phyloP scores from a whole-genome alignment of 495 filamentous ascomycete species.

The Penicillium robsamsonii region DNA sequence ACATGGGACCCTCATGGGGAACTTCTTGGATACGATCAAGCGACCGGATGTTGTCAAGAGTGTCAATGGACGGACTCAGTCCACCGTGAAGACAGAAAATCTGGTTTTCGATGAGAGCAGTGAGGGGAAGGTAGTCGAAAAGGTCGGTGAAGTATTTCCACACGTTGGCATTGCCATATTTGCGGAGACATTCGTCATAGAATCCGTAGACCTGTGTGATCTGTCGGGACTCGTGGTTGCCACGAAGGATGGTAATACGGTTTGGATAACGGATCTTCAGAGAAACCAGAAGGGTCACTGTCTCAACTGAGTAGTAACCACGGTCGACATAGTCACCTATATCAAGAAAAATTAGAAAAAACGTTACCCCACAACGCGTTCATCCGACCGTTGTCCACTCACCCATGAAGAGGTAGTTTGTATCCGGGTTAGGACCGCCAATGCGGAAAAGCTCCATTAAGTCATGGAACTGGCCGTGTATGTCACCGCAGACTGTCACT shows the following conservation, averaged over 20 bases:
- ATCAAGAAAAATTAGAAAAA: slow-evolving; percentile 10
- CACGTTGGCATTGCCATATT: slow-evolving; percentile 98
- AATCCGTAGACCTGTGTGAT: slow-evolving; percentile 98
- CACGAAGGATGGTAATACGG: slow-evolving; percentile 94
- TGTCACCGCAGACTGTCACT: slow-evolving; percentile 90
- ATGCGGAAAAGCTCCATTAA: slow-evolving; percentile 95
- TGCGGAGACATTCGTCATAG: slow-evolving; percentile 95
- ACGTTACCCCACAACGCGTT: slow-evolving; percentile 7
- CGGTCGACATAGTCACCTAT: slow-evolving; percentile 94
- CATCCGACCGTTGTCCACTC: slow-evolving; percentile 31
- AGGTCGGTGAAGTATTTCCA: slow-evolving; percentile 99
- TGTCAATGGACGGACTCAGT: slow-evolving; percentile 94
- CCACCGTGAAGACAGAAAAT: slow-evolving; percentile 99
- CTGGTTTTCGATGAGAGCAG: slow-evolving; percentile 98
- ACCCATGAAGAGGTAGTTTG: slow-evolving; percentile 97
- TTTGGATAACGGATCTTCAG: slow-evolving; percentile 95
- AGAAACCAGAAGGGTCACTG: slow-evolving; percentile 88
- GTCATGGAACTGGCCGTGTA: slow-evolving; percentile 92
- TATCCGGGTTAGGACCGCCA: slow-evolving; percentile 86
- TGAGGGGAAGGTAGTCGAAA: slow-evolving; percentile 97
- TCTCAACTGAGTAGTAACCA: slow-evolving; percentile 96
- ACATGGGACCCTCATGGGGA: slow-evolving; percentile 98
- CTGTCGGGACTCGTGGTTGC: slow-evolving; percentile 96
- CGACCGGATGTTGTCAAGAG: slow-evolving; percentile 94
- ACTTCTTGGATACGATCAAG: slow-evolving; percentile 98